A percentile compares a stretch with the other conserved stretches of the same genome.
Evolutionary conservation across 2,329 filamentous ascomycete species (phyloP).

Genomic region (Epichloe gansuensis): DNA sequence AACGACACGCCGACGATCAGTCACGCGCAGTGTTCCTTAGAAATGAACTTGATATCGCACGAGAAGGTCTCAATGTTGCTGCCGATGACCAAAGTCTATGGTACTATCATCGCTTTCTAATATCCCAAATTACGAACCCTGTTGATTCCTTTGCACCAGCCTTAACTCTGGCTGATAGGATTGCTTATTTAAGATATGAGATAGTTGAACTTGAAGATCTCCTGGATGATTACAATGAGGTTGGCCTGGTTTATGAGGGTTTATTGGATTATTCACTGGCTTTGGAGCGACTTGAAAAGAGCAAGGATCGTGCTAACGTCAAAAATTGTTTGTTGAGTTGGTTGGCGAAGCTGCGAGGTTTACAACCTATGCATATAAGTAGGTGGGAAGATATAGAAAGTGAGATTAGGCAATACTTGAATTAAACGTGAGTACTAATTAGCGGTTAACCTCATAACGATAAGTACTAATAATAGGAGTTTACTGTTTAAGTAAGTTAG

Average conservation of each 20-base stretch:
- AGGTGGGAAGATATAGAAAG: conserved; percentile 1
- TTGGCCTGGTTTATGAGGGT: conserved; percentile 3
- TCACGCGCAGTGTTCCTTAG: not conserved
- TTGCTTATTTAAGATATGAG: not conserved
- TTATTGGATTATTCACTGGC: conserved; percentile 1
- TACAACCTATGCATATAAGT: conserved; percentile 2
- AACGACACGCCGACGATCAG: not conserved
- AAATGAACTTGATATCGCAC: not conserved
- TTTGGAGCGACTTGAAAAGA: not conserved
- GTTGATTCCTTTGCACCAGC: not conserved
- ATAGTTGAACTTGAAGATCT: conserved; percentile 2
- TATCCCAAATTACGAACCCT: conserved; percentile 1
- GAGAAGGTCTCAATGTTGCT: conserved; percentile 1
- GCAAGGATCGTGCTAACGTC: not conserved
- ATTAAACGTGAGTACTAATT: no score
- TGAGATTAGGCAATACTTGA: not conserved
- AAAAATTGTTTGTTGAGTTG: not conserved
- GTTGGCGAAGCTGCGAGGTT: not conserved
- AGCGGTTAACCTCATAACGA: no score
- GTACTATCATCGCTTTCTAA: conserved; percentile 4
- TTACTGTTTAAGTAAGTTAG: no score
- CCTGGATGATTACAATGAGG: conserved; percentile 1
- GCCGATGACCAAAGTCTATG: conserved; percentile 4
- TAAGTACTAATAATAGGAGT: no score
- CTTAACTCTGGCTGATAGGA: not conserved